Evolutionary conservation across 169 alveolate species (phyloP).

Genomic region (Plasmodium sp.): DNA sequence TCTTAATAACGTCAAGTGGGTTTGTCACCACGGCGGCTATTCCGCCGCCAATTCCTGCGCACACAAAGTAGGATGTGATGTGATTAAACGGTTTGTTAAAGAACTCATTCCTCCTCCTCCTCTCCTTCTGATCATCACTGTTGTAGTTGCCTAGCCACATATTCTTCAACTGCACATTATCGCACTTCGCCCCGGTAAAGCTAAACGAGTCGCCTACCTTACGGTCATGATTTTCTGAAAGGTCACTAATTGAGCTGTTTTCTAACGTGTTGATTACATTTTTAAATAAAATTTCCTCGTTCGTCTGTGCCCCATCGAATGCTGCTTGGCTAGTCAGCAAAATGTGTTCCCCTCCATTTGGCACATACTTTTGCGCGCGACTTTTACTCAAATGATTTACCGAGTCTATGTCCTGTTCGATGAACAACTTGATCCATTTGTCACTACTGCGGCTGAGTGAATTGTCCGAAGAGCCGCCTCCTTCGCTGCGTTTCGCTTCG

Average conservation of each 20-base stretch:
- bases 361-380: not conserved
- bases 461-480: not conserved
- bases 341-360: not conserved
- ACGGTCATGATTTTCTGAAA: slow-evolving; percentile 13
- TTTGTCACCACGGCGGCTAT: slow-evolving; percentile 95
- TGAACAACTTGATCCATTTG: slow-evolving; percentile 2
- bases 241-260: slow-evolving; percentile 13
- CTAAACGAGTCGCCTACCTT: slow-evolving; percentile 18
- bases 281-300: not conserved
- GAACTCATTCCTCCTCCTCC: slow-evolving; percentile 23
- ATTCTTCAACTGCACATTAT: slow-evolving; percentile 52
- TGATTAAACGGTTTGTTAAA: slow-evolving; percentile 60
- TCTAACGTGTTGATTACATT: slow-evolving; percentile 20
- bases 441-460: not conserved
- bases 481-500: not conserved
- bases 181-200: not conserved
- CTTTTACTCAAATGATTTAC: not conserved
- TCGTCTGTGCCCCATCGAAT: not conserved
- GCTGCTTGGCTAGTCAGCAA: not conserved
- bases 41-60: slow-evolving; percentile 97
- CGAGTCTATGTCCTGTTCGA: slow-evolving; percentile 13
- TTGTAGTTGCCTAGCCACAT: slow-evolving; percentile 28
- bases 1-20: slow-evolving; percentile 97
- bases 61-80: slow-evolving; percentile 82
- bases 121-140: not conserved